Evolutionary conservation across 306 rosid species (phyloP).

Genomic region (Dryas alaskensis): DNA sequence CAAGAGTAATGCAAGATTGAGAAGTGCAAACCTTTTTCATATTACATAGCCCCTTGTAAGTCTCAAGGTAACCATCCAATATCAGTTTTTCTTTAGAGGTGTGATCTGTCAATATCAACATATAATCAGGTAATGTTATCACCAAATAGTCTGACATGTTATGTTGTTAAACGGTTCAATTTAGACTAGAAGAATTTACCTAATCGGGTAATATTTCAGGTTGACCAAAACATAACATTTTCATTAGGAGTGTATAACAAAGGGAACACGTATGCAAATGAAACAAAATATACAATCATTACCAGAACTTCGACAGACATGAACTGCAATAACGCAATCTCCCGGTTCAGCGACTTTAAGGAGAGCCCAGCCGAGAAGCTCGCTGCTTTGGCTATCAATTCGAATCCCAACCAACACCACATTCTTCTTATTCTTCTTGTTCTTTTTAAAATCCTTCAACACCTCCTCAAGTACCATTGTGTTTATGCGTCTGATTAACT

Average conservation of each 20-base stretch:
- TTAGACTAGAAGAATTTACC: too few relatives aligned
- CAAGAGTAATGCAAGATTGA: not conserved
- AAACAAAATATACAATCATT: not conserved
- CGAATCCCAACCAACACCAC: conserved; percentile 73
- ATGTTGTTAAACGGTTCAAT: not conserved
- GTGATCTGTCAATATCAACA: conserved; percentile 34
- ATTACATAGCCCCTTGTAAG: conserved; percentile 59
- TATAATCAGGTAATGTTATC: not conserved
- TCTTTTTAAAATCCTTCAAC: conserved; percentile 20
- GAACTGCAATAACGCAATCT: conserved; percentile 70
- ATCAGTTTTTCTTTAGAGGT: conserved; percentile 42
- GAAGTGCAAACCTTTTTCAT: conserved; percentile 51
- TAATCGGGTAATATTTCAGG: not conserved
- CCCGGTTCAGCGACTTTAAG: conserved; percentile 79
- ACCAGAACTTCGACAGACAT: conserved; percentile 69
- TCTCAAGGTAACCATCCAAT: conserved; percentile 65
- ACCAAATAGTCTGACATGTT: not conserved
- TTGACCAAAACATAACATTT: not conserved
- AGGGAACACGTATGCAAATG: not conserved
- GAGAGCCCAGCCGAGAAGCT: conserved; percentile 84
- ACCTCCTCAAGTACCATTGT: conserved; percentile 49
- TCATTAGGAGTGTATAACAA: not conserved
- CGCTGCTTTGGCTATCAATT: conserved; percentile 55
- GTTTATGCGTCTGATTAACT: conserved; percentile 3
- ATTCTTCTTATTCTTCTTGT: conserved; percentile 31